phyloP scores from a whole-genome alignment of 2,329 filamentous ascomycete species.

The Fusarium xylarioides region DNA sequence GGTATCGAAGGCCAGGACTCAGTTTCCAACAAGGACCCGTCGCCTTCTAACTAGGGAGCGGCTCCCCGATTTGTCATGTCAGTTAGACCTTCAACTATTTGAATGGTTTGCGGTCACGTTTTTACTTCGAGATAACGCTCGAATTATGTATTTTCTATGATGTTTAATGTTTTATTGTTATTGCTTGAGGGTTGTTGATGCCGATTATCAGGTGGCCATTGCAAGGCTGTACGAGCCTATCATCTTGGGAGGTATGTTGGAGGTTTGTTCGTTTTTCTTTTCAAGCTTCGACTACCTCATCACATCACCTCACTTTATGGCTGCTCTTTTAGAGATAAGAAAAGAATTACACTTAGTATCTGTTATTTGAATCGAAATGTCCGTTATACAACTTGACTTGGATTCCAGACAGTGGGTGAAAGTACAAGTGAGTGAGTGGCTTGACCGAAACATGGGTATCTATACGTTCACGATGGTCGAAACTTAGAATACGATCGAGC shows the following conservation, averaged over 20 bases:
- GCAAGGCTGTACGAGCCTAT: conserved; percentile 6
- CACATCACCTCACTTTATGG: background rate
- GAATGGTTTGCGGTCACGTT: conserved; percentile 1
- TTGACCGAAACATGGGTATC: background rate
- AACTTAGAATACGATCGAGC: background rate
- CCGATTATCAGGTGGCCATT: background rate
- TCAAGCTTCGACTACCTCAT: background rate
- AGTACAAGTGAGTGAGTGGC: background rate
- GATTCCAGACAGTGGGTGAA: background rate
- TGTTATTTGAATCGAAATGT: conserved; percentile 2
- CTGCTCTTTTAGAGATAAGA: background rate
- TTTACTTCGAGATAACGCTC: background rate
- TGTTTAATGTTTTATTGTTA: background rate
- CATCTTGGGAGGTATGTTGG: background rate
- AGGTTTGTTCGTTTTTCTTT: background rate
- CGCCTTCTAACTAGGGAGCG: conserved; percentile 27
- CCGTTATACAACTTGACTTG: background rate
- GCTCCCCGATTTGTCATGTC: conserved; percentile 12
- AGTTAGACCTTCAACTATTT: conserved; percentile 2
- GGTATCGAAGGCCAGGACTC: conserved; percentile 58
- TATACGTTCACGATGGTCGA: background rate
- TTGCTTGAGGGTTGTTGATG: background rate
- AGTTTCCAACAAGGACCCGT: conserved; percentile 38
- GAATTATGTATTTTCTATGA: conserved; percentile 1
- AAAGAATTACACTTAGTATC: conserved; percentile 17